Percentiles rank a stretch among this genome's conserved stretches.
Conservation (phyloP, 352 stramenopile species). For the Globisporangium nagaii region DNA sequence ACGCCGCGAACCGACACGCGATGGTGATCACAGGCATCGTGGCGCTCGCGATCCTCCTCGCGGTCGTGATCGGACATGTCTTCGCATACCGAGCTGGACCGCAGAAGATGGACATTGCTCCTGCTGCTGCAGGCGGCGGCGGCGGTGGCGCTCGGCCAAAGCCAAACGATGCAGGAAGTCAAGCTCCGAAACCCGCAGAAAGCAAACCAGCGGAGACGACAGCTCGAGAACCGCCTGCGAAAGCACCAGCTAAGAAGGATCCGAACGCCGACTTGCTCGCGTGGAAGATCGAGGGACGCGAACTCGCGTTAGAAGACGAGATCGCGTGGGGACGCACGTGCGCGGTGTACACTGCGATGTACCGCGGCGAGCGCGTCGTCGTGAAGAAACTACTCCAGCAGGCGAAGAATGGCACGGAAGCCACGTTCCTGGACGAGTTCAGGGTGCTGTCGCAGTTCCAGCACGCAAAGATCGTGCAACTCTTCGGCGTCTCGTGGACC, state of each 20-base stretch:
- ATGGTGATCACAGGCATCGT: slow-evolving; percentile 5
- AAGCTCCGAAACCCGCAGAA: not conserved
- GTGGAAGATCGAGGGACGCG: slow-evolving; percentile 1
- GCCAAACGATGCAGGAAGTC: not conserved
- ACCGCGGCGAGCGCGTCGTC: slow-evolving; percentile 5
- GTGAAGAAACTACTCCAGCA: slow-evolving; percentile 9
- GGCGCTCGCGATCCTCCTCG: not conserved
- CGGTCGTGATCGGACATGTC: not conserved
- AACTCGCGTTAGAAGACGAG: slow-evolving; percentile 8
- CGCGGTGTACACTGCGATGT: slow-evolving; percentile 10
- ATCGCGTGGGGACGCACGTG: slow-evolving; percentile 11
- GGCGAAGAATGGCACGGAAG: not conserved
- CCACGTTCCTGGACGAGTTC: slow-evolving; percentile 15
- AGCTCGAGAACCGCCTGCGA: not conserved
- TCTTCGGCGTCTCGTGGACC: slow-evolving; percentile 16
- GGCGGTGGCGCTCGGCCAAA: not conserved
- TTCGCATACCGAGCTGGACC: slow-evolving; percentile 1
- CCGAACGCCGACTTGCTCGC: not conserved
- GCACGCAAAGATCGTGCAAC: slow-evolving; percentile 18
- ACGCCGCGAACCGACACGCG: slow-evolving; percentile 3
- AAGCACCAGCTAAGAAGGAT: not conserved
- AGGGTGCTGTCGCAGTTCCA: slow-evolving; percentile 13
- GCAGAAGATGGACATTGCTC: not conserved
- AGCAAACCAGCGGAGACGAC: not conserved
- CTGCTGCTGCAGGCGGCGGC: not conserved